Evolutionary conservation across 1,284 basidiomycete genomes (phyloP).

Genomic region (Moesziomyces sp.): DNA sequence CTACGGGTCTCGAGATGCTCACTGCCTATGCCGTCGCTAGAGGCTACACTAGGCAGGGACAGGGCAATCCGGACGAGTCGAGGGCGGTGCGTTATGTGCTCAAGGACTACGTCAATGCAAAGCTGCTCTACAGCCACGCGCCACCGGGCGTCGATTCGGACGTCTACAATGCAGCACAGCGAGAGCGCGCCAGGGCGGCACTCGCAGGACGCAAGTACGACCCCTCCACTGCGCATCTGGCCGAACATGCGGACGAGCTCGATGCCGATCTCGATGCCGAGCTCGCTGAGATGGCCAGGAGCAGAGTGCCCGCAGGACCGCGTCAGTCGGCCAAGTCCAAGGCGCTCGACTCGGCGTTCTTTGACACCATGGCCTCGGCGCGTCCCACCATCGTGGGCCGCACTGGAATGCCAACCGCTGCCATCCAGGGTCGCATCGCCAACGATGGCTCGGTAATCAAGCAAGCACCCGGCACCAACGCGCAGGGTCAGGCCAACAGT

Average conservation of each 20-base stretch:
- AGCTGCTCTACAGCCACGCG: constrained; percentile 86
- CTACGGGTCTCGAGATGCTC: constrained; percentile 85
- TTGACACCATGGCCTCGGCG: constrained; percentile 77
- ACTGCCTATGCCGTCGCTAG: constrained; percentile 82
- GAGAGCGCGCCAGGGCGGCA: constrained; percentile 74
- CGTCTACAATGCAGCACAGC: constrained; percentile 81
- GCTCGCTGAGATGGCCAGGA: constrained; percentile 10
- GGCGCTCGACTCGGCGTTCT: constrained; percentile 85
- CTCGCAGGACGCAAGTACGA: constrained; percentile 52
- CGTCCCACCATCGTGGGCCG: constrained; percentile 70
- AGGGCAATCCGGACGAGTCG: constrained; percentile 97
- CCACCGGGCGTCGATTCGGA: constrained; percentile 77
- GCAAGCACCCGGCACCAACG: constrained; percentile 69
- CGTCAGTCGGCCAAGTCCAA: constrained; percentile 39
- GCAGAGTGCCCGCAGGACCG: constrained; percentile 4
- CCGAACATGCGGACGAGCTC: constrained; percentile 38
- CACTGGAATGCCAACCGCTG: constrained; percentile 64
- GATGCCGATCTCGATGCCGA: constrained; percentile 20
- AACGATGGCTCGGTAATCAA: constrained; percentile 56
- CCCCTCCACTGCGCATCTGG: constrained; percentile 21
- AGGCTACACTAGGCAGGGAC: constrained; percentile 90
- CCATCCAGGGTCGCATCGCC: constrained; percentile 49
- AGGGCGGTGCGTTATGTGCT: constrained; percentile 90
- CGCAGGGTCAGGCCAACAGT: constrained; percentile 71
- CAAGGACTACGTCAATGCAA: constrained; percentile 97